phyloP scores from a whole-genome alignment of 2,329 filamentous ascomycete genomes.

The Aspergillus novofumigatus region DNA sequence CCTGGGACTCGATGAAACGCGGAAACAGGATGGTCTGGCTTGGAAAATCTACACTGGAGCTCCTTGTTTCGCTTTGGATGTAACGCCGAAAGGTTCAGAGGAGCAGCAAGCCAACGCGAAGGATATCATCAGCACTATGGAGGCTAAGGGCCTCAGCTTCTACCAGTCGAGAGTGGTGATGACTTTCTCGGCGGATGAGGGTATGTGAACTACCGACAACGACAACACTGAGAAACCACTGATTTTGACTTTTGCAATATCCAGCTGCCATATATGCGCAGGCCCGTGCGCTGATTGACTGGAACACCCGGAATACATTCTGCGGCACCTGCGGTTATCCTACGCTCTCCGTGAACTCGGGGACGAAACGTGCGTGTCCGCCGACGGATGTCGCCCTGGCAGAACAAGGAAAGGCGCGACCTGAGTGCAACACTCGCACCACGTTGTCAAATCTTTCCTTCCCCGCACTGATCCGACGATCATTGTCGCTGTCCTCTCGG shows the following conservation, averaged over 20 bases:
- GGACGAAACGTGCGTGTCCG: constrained; percentile 43
- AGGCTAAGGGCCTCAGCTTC: constrained; percentile 62
- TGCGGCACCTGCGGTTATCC: constrained; percentile 83
- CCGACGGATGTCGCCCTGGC: constrained; percentile 38
- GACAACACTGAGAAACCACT: not conserved
- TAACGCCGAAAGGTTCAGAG: constrained; percentile 66
- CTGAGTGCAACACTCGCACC: constrained; percentile 73
- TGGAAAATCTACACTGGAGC: constrained; percentile 65
- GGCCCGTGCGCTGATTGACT: constrained; percentile 82
- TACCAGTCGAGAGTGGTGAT: constrained; percentile 62
- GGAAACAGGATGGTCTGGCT: constrained; percentile 37
- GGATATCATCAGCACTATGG: constrained; percentile 55
- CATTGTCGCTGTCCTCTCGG: constrained; percentile 86
- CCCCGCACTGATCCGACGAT: constrained; percentile 88
- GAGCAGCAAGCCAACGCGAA: constrained; percentile 55
- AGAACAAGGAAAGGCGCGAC: constrained; percentile 45
- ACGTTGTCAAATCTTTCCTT: constrained; percentile 89
- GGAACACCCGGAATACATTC: constrained; percentile 90
- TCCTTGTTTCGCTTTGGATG: constrained; percentile 86
- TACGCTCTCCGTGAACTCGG: constrained; percentile 56
- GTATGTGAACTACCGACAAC: constrained; percentile 39
- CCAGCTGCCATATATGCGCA: constrained; percentile 86
- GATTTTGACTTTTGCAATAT: constrained; percentile 2
- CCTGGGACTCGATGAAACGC: constrained; percentile 71
- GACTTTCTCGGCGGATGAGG: constrained; percentile 57